phyloP scores from a whole-genome alignment of 2,329 filamentous ascomycete genomes.

The Epichloe gansuensis region DNA sequence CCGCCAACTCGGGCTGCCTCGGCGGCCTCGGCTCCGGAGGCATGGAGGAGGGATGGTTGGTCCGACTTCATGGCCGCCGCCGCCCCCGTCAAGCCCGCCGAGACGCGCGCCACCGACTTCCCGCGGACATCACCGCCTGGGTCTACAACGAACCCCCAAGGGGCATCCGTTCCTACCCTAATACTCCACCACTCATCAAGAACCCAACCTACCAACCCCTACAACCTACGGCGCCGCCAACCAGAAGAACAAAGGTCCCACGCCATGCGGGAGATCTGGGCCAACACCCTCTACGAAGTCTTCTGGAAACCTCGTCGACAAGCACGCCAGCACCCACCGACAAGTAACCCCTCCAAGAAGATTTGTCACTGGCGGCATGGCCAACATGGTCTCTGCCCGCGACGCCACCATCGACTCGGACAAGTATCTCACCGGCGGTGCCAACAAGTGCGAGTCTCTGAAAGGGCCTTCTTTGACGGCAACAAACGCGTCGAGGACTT shows the following conservation, averaged over 20 bases:
- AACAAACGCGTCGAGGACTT: constrained; percentile 22
- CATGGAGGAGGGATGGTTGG: constrained; percentile 51
- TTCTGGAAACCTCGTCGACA: constrained; percentile 47
- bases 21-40: constrained; percentile 35
- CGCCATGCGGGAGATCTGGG: constrained; percentile 39
- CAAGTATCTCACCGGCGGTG: constrained; percentile 15
- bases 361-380: no score
- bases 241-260: constrained; percentile 25
- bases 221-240: constrained; percentile 36
- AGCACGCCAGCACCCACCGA: constrained; percentile 38
- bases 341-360: constrained; percentile 27
- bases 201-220: constrained; percentile 29
- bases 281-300: constrained; percentile 41
- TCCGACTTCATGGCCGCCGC: constrained; percentile 42
- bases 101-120: constrained; percentile 35
- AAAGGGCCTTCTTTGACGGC: constrained; percentile 26
- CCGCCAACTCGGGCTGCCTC: constrained; percentile 38
- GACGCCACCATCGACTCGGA: no score
- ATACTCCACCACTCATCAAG: constrained; percentile 33
- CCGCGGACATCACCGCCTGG: constrained; percentile 34
- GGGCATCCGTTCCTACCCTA: constrained; percentile 37
- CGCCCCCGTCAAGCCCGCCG: constrained; percentile 31
- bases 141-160: constrained; percentile 24
- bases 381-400: no score
- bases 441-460: constrained; percentile 29